Evolutionary conservation across 768 basidiomycete genomes (phyloP).

Genomic region (Tubosaeta sp.): DNA sequence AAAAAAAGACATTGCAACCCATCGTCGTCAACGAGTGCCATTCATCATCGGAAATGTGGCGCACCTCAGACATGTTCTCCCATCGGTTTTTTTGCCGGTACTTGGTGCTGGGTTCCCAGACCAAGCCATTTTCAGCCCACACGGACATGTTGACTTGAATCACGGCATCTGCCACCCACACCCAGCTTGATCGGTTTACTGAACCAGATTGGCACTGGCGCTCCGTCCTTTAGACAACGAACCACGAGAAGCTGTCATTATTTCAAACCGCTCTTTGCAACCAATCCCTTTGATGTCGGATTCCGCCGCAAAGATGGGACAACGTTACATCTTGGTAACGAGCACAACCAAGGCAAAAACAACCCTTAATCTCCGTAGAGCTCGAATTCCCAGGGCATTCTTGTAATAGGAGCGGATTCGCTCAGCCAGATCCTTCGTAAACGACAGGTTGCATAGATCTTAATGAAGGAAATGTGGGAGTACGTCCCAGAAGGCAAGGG

Average conservation of each 20-base stretch:
- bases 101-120: constrained; percentile 6
- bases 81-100: constrained; percentile 1
- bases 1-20: not conserved
- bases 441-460: constrained; percentile 75
- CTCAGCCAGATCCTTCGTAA: constrained; percentile 75
- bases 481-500: constrained; percentile 50
- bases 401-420: constrained; percentile 47
- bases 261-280: constrained; percentile 21
- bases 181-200: constrained; percentile 13
- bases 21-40: constrained; percentile 7
- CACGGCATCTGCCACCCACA: constrained; percentile 16
- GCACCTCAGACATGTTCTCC: constrained; percentile 8
- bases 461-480: constrained; percentile 67
- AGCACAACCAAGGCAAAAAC: constrained; percentile 8
- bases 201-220: constrained; percentile 20
- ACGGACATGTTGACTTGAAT: constrained; percentile 1
- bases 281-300: constrained; percentile 13
- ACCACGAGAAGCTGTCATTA: constrained; percentile 15
- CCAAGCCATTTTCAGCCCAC: constrained; percentile 8
- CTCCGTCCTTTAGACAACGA: constrained; percentile 12
- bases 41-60: constrained; percentile 9
- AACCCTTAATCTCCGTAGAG: constrained; percentile 45
- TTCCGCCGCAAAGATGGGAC: constrained; percentile 17
- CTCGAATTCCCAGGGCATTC: constrained; percentile 72
- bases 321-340: constrained; percentile 15